Percentiles rank a stretch among this genome's conserved stretches.
Conservation (phyloP, 2,329 filamentous ascomycete species). For the Aspergillus hortae region DNA sequence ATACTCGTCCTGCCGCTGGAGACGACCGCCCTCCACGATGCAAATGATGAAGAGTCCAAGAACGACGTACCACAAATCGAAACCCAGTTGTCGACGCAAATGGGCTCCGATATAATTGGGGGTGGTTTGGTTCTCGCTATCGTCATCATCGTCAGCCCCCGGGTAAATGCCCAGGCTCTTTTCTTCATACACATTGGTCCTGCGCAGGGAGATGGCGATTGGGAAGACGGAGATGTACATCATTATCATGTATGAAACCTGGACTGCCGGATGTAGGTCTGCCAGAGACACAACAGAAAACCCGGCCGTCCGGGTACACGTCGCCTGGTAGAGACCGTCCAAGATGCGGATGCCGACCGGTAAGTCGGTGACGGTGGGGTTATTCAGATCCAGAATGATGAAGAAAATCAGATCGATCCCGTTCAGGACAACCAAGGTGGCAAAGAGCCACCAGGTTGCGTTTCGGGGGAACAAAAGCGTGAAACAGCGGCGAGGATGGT, state of each 20-base stretch:
- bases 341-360: slow-evolving; percentile 59
- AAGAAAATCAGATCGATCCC: slow-evolving; percentile 81
- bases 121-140: slow-evolving; percentile 50
- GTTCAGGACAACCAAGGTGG: slow-evolving; percentile 75
- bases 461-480: slow-evolving; percentile 82
- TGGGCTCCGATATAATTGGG: slow-evolving; percentile 87
- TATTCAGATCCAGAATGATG: slow-evolving; percentile 51
- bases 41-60: slow-evolving; percentile 88
- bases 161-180: slow-evolving; percentile 62
- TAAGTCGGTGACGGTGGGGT: background rate
- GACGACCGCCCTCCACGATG: slow-evolving; percentile 74
- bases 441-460: slow-evolving; percentile 91
- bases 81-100: slow-evolving; percentile 87
- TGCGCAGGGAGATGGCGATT: slow-evolving; percentile 87
- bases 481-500: slow-evolving; percentile 92
- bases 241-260: slow-evolving; percentile 96
- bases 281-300: slow-evolving; percentile 77
- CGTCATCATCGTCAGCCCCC: slow-evolving; percentile 53
- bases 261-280: slow-evolving; percentile 78
- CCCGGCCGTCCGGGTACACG: slow-evolving; percentile 83
- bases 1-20: slow-evolving; percentile 59
- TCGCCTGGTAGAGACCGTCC: slow-evolving; percentile 84
- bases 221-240: slow-evolving; percentile 99
- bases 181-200: slow-evolving; percentile 96
- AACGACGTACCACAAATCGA: slow-evolving; percentile 97